Conservation (phyloP, 805 yeast species). For the Saccharomycopsis fermentans region DNA sequence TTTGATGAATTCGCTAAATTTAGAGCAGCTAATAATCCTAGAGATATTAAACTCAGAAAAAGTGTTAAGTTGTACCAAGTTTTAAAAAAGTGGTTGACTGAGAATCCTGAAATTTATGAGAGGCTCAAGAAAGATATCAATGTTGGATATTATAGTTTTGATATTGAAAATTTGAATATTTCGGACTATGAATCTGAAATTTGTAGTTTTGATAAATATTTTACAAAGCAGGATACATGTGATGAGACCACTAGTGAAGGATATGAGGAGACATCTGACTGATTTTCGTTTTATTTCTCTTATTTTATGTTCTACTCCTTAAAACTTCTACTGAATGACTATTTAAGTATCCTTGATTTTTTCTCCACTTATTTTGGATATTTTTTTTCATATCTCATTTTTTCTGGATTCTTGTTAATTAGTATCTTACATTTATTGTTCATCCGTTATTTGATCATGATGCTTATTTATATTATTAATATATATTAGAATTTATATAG, state of each 20-base stretch:
- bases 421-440: too few species aligned
- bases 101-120: conserved; percentile 8
- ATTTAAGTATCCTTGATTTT: too few species aligned
- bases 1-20: conserved; percentile 21
- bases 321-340: too few species aligned
- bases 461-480: too few species aligned
- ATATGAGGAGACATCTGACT: background rate
- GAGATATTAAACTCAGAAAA: background rate
- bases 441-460: too few species aligned
- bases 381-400: background rate
- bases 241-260: background rate
- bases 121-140: conserved; percentile 21
- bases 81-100: conserved; percentile 4
- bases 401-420: too few species aligned
- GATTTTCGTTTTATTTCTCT: background rate
- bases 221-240: background rate
- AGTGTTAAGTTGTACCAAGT: conserved; percentile 1
- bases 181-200: background rate
- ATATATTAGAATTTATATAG: too few species aligned
- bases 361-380: background rate
- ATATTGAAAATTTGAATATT: conserved; percentile 20
- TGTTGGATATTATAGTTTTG: conserved; percentile 22
- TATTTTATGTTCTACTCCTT: too few species aligned
- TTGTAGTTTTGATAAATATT: background rate
- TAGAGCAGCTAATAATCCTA: background rate